Base-by-base conservation (phyloP, 805 yeast species). In the Tetrapisispora nanseiensis region DNA sequence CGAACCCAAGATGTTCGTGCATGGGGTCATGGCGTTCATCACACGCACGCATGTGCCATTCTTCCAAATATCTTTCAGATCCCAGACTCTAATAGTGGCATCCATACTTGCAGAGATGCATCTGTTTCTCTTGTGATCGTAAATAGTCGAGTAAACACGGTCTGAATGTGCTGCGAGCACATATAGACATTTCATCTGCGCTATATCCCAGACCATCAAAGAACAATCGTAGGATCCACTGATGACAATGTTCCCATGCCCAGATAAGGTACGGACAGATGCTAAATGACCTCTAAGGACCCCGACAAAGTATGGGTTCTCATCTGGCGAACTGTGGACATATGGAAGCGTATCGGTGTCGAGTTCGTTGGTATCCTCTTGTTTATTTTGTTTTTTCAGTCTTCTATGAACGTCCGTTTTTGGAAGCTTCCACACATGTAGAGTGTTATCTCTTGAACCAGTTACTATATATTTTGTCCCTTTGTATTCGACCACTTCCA, bases 81-180 rank as follows among this genome's bases (percentile, higher is more conserved):
- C 89, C 98, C 98, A 92, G 18, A 89, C 80, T 57, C 82, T 78
- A 40, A 92, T 86, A 2, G 86, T 76, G 52, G 85, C 75, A 60
- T 92, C 98, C 80, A 86, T 79, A 3, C 95, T 81, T 0, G 97
- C 96, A 1, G 96, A 82, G 40, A 84, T 82, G 55, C 97, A 89
- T 36, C 92, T 69, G 53, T 81, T 75, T 43, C 90, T 71, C 46
- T 76, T 70, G 49, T 75, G 74, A 57, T 90, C 95, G 51, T 85
- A 70, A 1, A 86, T 82, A 1, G 94, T 86, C 10, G 92, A 77
- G 63, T 92, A 92, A 6, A 92, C 90, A 48, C 83, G 75, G 51
- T 87, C 92, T 7, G 78, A 75, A 61, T 92, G 98, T 2, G 96
- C 97, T 2, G 76, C 66, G 16, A 90, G 69, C 10, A 82, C 78